Evolutionary conservation across 116 monocot species (phyloP), one percentile per base, ranked within the genome.

Genomic region (Posidonia oceanica): DNA sequence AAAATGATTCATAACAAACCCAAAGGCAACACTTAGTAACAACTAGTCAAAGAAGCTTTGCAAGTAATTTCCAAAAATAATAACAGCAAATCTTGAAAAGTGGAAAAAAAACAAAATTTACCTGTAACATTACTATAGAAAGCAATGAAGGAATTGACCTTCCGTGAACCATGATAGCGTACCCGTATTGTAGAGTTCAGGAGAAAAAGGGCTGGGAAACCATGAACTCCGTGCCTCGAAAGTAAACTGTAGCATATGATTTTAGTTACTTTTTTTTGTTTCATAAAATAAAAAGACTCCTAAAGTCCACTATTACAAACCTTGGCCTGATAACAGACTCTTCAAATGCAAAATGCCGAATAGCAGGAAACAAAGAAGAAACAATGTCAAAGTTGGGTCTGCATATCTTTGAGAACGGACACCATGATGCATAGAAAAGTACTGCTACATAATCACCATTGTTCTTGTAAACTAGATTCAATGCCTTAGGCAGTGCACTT

Each of bases 371-470:
- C 66, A 86, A 42, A 17, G 75, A 75, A 29, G 87, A 75, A 71
- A 93, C 58, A 13, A 15, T 74, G 58, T 76, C 67, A 57, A 93
- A 98, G 57, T 86, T 84, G 53, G 87, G 83, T 29, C 66, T 75
- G 72, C 80, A 90, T n/a, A 67, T 80, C 64, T 84, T 87, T 54
- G 98, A 93, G 77, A 98, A 98, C 56, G 98, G 87, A 67, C 98
- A 98, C 98, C 98, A 92, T 11, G 98, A 90, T 38, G 98, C 98
- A 87, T 98, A 87, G 58, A 98, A 98, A 56, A 98, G 76, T 66
- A 98, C 56, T 8, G 90, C 87, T 16, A 87, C 82, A 76, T 85
- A 90, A 29, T 79, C 78, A 15, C 80, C 80, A 56, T 23, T 79
- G 66, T 84, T 89, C 69, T 68, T 71, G 68, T 85, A 74, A 65